These are phyloP conservation scores for Dothiorella sarmentorum DNA, from an alignment of 2,329 filamentous ascomycete species.

Conservation along the genomic window DNA sequence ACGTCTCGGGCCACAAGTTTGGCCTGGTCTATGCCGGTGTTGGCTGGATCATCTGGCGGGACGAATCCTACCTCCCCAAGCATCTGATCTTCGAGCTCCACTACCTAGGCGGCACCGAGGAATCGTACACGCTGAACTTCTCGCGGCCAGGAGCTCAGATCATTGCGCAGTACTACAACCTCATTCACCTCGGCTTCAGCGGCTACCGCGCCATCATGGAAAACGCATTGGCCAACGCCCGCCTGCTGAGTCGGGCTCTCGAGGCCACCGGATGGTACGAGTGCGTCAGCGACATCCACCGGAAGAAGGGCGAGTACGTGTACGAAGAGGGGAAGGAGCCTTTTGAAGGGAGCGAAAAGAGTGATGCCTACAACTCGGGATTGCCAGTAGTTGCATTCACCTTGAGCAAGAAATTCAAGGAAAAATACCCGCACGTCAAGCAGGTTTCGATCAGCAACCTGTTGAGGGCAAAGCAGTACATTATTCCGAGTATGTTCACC, in stretches of 20 bases:
- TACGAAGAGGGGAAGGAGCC: constrained; percentile 43
- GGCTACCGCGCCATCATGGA: constrained; percentile 65
- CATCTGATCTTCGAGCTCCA: constrained; percentile 68
- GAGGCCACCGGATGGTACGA: constrained; percentile 64
- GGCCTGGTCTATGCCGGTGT: constrained; percentile 64
- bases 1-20: constrained; percentile 61
- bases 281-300: constrained; percentile 61
- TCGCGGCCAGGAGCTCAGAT: constrained; percentile 67
- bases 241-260: constrained; percentile 59
- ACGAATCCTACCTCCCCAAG: constrained; percentile 62
- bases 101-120: constrained; percentile 69
- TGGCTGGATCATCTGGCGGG: constrained; percentile 69
- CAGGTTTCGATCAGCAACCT: constrained; percentile 62
- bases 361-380: constrained; percentile 60
- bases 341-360: constrained; percentile 49
- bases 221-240: constrained; percentile 62
- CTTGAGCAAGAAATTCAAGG: constrained; percentile 59
- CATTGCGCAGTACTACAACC: constrained; percentile 69
- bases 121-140: constrained; percentile 70
- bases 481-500: constrained; percentile 58
- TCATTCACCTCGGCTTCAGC: constrained; percentile 65
- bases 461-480: constrained; percentile 64
- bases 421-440: constrained; percentile 59
- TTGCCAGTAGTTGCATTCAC: constrained; percentile 67
- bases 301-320: constrained; percentile 48